Conservation (phyloP, 352 stramenopile genomes). For the Pythium angustatum region DNA sequence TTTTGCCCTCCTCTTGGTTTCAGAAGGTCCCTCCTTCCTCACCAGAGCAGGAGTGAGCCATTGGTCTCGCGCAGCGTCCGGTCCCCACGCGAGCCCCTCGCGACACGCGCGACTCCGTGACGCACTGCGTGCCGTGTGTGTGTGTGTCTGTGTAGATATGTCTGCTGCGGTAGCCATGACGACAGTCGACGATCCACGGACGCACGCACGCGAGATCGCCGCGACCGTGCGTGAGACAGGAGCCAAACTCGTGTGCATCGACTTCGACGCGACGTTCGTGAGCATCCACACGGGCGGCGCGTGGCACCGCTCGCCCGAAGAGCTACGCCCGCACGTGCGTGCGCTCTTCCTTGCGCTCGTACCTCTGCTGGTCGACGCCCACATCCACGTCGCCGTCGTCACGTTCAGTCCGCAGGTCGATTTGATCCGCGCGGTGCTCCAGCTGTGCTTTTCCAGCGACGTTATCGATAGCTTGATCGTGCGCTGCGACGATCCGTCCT, state of each 20-base stretch:
- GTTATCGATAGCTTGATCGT: slow-evolving; percentile 53
- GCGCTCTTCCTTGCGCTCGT: slow-evolving; percentile 64
- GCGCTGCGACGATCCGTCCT: slow-evolving; percentile 61
- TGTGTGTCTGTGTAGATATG: background rate
- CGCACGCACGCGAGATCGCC: slow-evolving; percentile 40
- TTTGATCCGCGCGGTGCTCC: slow-evolving; percentile 65
- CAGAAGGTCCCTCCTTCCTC: background rate
- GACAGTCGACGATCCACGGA: slow-evolving; percentile 5
- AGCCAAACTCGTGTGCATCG: slow-evolving; percentile 76
- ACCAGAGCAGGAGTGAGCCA: too few species aligned
- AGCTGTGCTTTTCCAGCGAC: slow-evolving; percentile 43
- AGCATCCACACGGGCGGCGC: slow-evolving; percentile 68
- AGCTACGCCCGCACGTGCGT: slow-evolving; percentile 53
- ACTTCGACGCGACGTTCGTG: slow-evolving; percentile 85
- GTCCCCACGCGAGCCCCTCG: background rate
- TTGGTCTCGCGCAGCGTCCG: background rate
- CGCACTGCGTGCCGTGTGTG: background rate
- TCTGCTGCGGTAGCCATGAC: background rate
- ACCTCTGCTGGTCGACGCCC: slow-evolving; percentile 41
- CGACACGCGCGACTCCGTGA: background rate
- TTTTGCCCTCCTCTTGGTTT: background rate
- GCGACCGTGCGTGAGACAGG: slow-evolving; percentile 38
- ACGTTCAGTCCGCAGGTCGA: slow-evolving; percentile 77
- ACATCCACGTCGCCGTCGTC: slow-evolving; percentile 69
- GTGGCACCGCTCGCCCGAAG: slow-evolving; percentile 46